Evolutionary conservation across 495 filamentous ascomycete genomes (phyloP).

Genomic region (Gamarada debralockiae): DNA sequence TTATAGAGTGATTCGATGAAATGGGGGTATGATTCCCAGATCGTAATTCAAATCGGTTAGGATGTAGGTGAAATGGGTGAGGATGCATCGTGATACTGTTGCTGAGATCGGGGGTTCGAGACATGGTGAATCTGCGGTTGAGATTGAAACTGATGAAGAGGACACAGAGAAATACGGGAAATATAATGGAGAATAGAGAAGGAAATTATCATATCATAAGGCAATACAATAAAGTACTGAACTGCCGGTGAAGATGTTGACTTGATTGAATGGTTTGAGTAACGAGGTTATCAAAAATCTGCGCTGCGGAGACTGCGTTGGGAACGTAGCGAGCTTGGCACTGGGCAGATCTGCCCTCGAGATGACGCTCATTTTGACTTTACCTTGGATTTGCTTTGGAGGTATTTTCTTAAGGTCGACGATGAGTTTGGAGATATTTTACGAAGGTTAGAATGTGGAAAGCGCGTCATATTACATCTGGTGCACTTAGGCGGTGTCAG

Average conservation of each 20-base stretch:
- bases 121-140: conserved; percentile 11
- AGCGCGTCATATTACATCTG: too few relatives aligned
- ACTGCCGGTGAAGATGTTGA: too few relatives aligned
- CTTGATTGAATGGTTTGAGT: too few relatives aligned
- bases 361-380: neutral
- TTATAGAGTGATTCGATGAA: conserved; percentile 16
- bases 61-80: conserved; percentile 39
- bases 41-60: conserved; percentile 23
- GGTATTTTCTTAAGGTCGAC: too few relatives aligned
- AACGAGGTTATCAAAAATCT: too few relatives aligned
- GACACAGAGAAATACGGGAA: too few relatives aligned
- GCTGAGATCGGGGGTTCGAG: conserved; percentile 30
- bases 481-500: too few relatives aligned
- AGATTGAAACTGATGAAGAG: neutral
- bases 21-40: conserved; percentile 22
- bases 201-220: too few relatives aligned
- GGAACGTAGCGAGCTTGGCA: neutral
- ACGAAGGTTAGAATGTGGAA: too few relatives aligned
- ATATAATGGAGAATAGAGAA: neutral
- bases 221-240: too few relatives aligned
- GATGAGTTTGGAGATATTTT: too few relatives aligned
- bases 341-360: neutral
- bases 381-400: too few relatives aligned
- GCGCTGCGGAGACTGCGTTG: neutral
- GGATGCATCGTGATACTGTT: conserved; percentile 40